Base-by-base conservation (phyloP, 2,329 filamentous ascomycete species). In the Xylaria sp. region DNA sequence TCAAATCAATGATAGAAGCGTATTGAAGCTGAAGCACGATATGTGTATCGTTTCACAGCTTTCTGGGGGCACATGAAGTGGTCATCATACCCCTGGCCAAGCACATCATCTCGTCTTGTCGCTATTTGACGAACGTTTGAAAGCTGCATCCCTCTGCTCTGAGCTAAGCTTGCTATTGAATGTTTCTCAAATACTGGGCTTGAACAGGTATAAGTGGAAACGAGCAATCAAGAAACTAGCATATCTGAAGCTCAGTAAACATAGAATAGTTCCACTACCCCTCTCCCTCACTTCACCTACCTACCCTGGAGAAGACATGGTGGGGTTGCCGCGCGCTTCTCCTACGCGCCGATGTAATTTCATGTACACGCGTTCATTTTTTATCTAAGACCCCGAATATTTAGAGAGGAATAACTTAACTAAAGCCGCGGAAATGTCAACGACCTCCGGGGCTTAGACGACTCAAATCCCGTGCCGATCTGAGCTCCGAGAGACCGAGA, bases 241-340 rank as follows among this genome's bases (percentile, higher is more conserved):
- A 46, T 43, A 43, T 43, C 39, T 43, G 28, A 43, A 43, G 39
- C 13, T 18, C 39, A 13, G 15, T n/a, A 18, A 18, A 46, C 41
- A 46, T n/a, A 46, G 5, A 5, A 18, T 43, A 15, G 18, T 43
- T 43, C 1, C 39, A 43, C 4, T 43, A 12, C 39, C 54, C 43
- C 55, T 51, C 52, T 9, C 54, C 43, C 55, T 51, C 52, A 41
- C 54, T 54, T 54, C 46, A 55, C 52, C 49, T 36, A 15, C 33
- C 25, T 64, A 59, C 63, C 56, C 20, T 18, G 48, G 48, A 55
- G 49, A 28, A 39, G 49, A 54, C 12, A 9, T 2, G n/a, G 48
- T 20, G 58, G 63, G 39, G 20, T 23, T 43, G 12, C 13, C 3
- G 39, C 9, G 31, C 33, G 33, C 52, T 23, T 15, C 18, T 12